Percentiles rank a stretch among this genome's conserved stretches.
Evolutionary conservation across 768 basidiomycete species (phyloP).

Genomic region (Lactarius hengduanensis): DNA sequence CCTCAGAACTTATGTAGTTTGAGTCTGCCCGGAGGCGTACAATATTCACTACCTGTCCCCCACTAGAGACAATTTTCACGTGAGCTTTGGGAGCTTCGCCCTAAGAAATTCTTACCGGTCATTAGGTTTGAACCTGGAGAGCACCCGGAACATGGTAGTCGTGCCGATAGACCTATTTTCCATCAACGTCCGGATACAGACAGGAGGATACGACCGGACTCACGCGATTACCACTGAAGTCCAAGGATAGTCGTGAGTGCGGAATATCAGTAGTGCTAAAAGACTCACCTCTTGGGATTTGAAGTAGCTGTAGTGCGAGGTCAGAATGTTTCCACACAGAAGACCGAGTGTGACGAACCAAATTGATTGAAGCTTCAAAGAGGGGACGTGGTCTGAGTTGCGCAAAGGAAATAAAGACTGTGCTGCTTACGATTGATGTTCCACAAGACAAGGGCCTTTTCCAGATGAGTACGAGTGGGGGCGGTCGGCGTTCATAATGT

Average conservation of each 20-base stretch:
- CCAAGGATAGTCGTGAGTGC: background rate
- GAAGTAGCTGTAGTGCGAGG: slow-evolving; percentile 2
- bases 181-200: background rate
- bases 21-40: background rate
- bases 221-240: slow-evolving; percentile 22
- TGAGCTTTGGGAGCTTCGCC: no score
- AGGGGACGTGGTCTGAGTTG: background rate
- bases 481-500: no score
- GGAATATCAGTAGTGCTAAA: background rate
- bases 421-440: slow-evolving; percentile 11
- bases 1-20: background rate
- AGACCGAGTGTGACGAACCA: slow-evolving; percentile 2
- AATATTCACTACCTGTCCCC: background rate
- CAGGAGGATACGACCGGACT: background rate
- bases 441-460: slow-evolving; percentile 3
- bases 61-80: background rate
- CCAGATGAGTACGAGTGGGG: background rate
- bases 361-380: slow-evolving; percentile 8
- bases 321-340: background rate
- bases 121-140: slow-evolving; percentile 1
- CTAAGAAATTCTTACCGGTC: background rate
- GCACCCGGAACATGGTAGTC: slow-evolving; percentile 8
- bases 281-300: slow-evolving; percentile 20
- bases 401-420: background rate
- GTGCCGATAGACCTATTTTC: background rate